These are phyloP conservation scores for Cryoendolithus antarcticus DNA, from an alignment of 2,329 filamentous ascomycete species.

Conservation along the genomic window DNA sequence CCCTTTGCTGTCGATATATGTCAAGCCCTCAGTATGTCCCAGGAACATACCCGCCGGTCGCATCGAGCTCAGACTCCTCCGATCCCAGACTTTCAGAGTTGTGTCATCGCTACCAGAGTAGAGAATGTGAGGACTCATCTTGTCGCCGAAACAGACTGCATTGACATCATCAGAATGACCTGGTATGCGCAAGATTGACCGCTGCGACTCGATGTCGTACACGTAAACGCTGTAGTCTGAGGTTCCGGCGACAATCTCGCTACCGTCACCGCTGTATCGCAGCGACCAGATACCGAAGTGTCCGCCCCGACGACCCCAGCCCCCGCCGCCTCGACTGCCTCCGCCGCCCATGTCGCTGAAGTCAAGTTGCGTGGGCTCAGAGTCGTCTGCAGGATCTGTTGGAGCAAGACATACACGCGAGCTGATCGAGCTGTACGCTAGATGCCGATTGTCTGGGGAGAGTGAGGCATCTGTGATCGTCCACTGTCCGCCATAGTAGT, in stretches of 20 bases:
- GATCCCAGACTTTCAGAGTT: conserved; percentile 92
- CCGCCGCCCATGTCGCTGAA: conserved; percentile 43
- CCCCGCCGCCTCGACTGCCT: conserved; percentile 20
- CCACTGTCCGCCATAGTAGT: conserved; percentile 90
- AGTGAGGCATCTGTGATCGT: conserved; percentile 89
- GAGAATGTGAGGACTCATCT: conserved; percentile 76
- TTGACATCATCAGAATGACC: conserved; percentile 88
- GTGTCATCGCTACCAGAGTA: conserved; percentile 94
- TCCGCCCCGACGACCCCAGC: conserved; percentile 17
- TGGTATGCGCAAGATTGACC: conserved; percentile 58
- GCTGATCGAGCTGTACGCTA: conserved; percentile 84
- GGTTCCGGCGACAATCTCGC: conserved; percentile 82
- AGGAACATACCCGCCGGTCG: conserved; percentile 53
- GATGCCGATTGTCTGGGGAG: conserved; percentile 79
- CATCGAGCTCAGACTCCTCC: conserved; percentile 53
- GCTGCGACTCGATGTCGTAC: conserved; percentile 77
- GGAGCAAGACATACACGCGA: conserved; percentile 73
- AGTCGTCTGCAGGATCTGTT: conserved; percentile 70
- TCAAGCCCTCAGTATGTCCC: conserved; percentile 53
- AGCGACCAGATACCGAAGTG: conserved; percentile 60
- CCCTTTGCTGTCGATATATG: conserved; percentile 67
- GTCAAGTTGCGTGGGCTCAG: conserved; percentile 69
- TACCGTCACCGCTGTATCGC: conserved; percentile 81
- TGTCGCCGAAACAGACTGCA: conserved; percentile 89
- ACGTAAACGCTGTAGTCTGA: conserved; percentile 69